Percentiles rank a stretch among this genome's conserved stretches.
phyloP scores from a whole-genome alignment of 2,329 filamentous ascomycete species.

The Pseudocercospora pini-densiflorae region DNA sequence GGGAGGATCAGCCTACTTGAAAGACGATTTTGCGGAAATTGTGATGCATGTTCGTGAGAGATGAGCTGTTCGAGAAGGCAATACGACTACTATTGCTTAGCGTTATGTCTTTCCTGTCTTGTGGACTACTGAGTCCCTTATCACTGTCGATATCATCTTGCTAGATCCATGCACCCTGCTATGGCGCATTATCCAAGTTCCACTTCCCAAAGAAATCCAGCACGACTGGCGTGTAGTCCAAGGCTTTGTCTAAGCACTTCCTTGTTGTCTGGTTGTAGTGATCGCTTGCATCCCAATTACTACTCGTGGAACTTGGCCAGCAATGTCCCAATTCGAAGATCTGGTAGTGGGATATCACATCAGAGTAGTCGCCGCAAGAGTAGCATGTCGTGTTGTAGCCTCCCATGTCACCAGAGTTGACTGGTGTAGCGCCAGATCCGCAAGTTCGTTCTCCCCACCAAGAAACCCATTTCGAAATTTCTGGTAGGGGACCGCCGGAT shows the following conservation, averaged over 20 bases:
- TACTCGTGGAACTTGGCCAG: slow-evolving; percentile 42
- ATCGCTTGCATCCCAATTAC: slow-evolving; percentile 31
- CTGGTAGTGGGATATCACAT: slow-evolving; percentile 46
- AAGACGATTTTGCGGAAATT: neutral
- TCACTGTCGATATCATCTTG: neutral
- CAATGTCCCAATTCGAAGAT: slow-evolving; percentile 46
- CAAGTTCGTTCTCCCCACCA: slow-evolving; percentile 46
- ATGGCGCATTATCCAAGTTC: slow-evolving; percentile 30
- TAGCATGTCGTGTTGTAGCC: slow-evolving; percentile 39
- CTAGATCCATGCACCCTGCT: neutral
- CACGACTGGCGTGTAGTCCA: slow-evolving; percentile 34
- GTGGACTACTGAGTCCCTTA: neutral
- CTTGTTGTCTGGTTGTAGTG: slow-evolving; percentile 16
- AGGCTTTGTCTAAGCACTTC: slow-evolving; percentile 23
- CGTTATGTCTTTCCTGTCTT: neutral
- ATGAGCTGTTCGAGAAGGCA: neutral
- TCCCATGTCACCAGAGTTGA: slow-evolving; percentile 32
- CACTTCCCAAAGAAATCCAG: slow-evolving; percentile 36
- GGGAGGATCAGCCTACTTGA: slow-evolving; percentile 8
- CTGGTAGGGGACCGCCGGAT: slow-evolving; percentile 33
- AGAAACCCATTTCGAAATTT: slow-evolving; percentile 41
- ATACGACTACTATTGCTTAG: neutral
- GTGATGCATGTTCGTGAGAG: neutral
- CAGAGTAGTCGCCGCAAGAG: slow-evolving; percentile 36
- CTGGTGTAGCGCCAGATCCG: slow-evolving; percentile 30